These are phyloP conservation scores for Candida sonorensis DNA, from an alignment of 805 yeast genomes.

Conservation along the genomic window DNA sequence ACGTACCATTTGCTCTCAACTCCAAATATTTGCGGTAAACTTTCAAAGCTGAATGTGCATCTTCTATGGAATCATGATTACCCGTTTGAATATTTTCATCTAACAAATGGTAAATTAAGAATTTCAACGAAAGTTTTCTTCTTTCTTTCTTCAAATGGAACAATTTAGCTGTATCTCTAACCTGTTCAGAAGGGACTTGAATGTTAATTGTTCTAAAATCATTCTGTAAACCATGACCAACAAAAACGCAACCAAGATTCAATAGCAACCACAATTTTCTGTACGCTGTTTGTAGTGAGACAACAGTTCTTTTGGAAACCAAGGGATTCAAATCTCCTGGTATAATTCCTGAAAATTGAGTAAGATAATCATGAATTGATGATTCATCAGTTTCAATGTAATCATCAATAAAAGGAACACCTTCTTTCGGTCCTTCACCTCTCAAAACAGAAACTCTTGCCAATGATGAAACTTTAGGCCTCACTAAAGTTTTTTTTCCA, in stretches of 20 bases:
- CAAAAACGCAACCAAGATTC: slow-evolving; percentile 84
- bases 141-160: slow-evolving; percentile 70
- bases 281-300: slow-evolving; percentile 75
- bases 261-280: slow-evolving; percentile 84
- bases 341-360: slow-evolving; percentile 90
- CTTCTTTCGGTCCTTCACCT: slow-evolving; percentile 60
- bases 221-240: slow-evolving; percentile 88
- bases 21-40: slow-evolving; percentile 69
- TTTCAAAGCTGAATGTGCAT: slow-evolving; percentile 79
- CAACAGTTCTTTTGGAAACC: slow-evolving; percentile 60
- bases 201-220: slow-evolving; percentile 93
- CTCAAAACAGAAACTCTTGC: slow-evolving; percentile 87
- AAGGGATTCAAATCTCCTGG: slow-evolving; percentile 80
- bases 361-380: slow-evolving; percentile 75
- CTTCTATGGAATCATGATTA: slow-evolving; percentile 96
- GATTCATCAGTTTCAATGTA: slow-evolving; percentile 65
- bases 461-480: slow-evolving; percentile 69
- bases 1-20: slow-evolving; percentile 47
- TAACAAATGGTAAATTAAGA: slow-evolving; percentile 74
- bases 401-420: slow-evolving; percentile 86
- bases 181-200: slow-evolving; percentile 78
- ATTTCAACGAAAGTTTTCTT: slow-evolving; percentile 76
- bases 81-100: slow-evolving; percentile 78
- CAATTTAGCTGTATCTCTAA: slow-evolving; percentile 80
- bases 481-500: slow-evolving; percentile 62